Base-by-base conservation (phyloP, 2,329 filamentous ascomycete genomes). In the Helotiales sp. region DNA sequence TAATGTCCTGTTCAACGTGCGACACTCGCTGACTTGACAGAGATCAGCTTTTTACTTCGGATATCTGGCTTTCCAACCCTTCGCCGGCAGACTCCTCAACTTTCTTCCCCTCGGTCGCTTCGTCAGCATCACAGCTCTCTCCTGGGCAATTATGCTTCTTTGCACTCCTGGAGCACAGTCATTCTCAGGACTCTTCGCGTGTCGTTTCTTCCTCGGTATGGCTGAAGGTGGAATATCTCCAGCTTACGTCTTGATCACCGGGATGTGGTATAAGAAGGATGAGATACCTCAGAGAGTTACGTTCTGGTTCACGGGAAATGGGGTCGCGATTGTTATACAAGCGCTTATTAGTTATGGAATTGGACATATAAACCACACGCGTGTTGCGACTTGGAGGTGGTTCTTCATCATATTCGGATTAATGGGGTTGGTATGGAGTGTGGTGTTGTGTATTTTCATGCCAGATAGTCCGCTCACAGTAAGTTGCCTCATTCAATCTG, bases 371-470 rank as follows among this genome's bases (percentile, higher is more conserved):
- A 48, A 48, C 15, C 31, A 34, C 12, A 48, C 46, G 46, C 30
- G 46, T 44, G 46, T 48, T 13, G 46, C 25, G 5, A 48, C 46
- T 4, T 48, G 46, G 46, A 29, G 46, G n/a, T 48, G 46, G 46
- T 48, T 48, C 40, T 48, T 48, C n/a, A 48, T 48, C 27, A 48
- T 48, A 12, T 48, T 48, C 31, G 46, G 46, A 19, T 30, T 48
- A 17, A 15, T n/a, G 17, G 46, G 46, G 19, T 19, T 48, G 27
- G 46, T 48, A 4, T 48, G 27, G 46, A 15, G 25, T 17, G 46
- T 12, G 3, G 40, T 44, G 22, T 27, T 44, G 19, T 44, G 27
- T 25, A 12, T 44, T 6, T 44, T 44, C 40, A 44, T 44, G 40
- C 40, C 40, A 9, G 40, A 44, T 27, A 13, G 8, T 44, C 40